Conservation (phyloP, 257 asterid species). For the Anisodus acutangulus region DNA sequence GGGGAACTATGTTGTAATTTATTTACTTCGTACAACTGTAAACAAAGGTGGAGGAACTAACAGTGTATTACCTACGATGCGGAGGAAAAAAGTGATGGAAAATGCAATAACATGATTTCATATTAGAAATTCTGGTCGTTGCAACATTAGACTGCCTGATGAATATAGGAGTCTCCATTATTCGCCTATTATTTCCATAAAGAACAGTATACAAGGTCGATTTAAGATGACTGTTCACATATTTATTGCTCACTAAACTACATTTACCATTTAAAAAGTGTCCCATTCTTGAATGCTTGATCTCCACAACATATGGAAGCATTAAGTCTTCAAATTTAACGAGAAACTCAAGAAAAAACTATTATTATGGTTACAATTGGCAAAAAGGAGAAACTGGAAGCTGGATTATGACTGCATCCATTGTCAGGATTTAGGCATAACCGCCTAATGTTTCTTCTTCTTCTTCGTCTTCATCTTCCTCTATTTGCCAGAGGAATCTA, state of each 20-base stretch:
- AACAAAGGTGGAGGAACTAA: not conserved
- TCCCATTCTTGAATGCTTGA: not conserved
- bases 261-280: not conserved
- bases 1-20: not conserved
- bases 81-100: not conserved
- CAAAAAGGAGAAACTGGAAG: not conserved
- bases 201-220: not conserved
- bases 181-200: not conserved
- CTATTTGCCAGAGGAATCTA: conserved; percentile 81
- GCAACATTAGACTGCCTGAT: not conserved
- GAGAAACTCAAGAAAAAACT: conserved; percentile 15
- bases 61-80: not conserved
- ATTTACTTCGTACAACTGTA: not conserved
- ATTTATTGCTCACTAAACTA: not conserved
- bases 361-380: not conserved
- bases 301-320: not conserved
- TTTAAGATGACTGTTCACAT: not conserved
- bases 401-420: not conserved
- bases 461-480: conserved; percentile 43
- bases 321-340: not conserved
- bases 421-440: not conserved
- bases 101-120: not conserved
- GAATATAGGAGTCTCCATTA: not conserved
- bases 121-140: not conserved
- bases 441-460: conserved; percentile 25